Evolutionary conservation across 495 filamentous ascomycete genomes (phyloP).

Genomic region (Tricharina praecox): DNA sequence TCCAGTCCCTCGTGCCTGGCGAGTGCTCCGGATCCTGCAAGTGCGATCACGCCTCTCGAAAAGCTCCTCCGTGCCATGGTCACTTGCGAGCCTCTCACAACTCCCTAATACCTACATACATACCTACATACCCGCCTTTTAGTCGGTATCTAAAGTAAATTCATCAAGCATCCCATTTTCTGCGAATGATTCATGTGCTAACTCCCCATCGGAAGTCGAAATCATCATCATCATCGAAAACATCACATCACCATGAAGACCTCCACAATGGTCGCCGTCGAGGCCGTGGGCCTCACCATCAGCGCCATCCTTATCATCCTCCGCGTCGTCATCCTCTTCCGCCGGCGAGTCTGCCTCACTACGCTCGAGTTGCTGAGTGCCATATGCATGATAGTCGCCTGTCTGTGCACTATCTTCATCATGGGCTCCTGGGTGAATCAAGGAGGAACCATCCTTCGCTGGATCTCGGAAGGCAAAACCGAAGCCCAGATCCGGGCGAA

Average conservation of each 20-base stretch:
- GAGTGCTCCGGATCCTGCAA: no score
- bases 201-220: no score
- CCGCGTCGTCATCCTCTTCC: neutral
- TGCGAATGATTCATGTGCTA: no score
- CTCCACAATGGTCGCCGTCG: neutral
- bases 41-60: no score
- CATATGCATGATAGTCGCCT: neutral
- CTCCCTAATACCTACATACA: no score
- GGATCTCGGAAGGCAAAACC: neutral
- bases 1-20: no score
- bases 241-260: constrained; percentile 6
- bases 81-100: no score
- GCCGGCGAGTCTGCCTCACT: neutral
- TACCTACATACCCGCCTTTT: no score
- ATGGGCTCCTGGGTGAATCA: neutral
- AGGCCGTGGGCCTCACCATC: neutral
- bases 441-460: neutral
- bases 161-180: no score
- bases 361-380: neutral
- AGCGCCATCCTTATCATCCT: neutral
- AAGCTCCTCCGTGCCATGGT: no score
- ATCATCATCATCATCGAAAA: no score
- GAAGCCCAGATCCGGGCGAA: neutral
- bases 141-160: no score
- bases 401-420: neutral